Conservation (phyloP, 805 yeast species). For the Lachancea thermotolerans region DNA sequence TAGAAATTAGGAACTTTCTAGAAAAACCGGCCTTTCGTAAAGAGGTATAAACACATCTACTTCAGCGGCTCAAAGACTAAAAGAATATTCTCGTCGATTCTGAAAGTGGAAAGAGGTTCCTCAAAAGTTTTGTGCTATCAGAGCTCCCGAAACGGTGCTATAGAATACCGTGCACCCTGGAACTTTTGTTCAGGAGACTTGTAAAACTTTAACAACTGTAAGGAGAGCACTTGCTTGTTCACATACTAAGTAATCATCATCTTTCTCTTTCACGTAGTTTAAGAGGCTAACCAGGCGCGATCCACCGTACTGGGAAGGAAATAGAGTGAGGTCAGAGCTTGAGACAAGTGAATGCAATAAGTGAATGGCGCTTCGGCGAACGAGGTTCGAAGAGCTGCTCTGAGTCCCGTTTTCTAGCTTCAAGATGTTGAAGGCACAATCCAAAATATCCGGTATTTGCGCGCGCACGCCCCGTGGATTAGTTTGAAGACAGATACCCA, state of each 20-base stretch:
- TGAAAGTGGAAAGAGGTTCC: background rate
- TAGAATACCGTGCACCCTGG: too few species aligned
- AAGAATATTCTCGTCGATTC: background rate
- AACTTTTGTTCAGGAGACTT: background rate
- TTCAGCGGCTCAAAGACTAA: background rate
- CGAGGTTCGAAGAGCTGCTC: conserved; percentile 30
- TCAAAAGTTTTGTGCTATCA: too few species aligned
- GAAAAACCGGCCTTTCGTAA: conserved; percentile 2
- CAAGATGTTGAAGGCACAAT: conserved; percentile 71
- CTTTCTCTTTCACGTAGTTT: conserved; percentile 41
- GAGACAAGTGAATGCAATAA: conserved; percentile 55
- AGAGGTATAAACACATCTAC: background rate
- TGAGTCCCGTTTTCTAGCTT: conserved; percentile 41
- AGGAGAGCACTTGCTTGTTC: conserved; percentile 45
- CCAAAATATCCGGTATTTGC: conserved; percentile 52
- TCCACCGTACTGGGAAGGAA: conserved; percentile 43
- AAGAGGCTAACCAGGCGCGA: conserved; percentile 37
- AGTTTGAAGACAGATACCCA: conserved; percentile 62
- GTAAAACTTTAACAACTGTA: background rate
- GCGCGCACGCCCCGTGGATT: conserved; percentile 47
- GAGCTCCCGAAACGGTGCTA: too few species aligned
- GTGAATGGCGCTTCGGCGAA: conserved; percentile 72
- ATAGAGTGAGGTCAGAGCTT: conserved; percentile 39
- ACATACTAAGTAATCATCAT: conserved; percentile 50
- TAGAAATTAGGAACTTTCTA: conserved; percentile 3